Base-by-base conservation (phyloP, 2,329 filamentous ascomycete species). In the Fusarium scirpi region DNA sequence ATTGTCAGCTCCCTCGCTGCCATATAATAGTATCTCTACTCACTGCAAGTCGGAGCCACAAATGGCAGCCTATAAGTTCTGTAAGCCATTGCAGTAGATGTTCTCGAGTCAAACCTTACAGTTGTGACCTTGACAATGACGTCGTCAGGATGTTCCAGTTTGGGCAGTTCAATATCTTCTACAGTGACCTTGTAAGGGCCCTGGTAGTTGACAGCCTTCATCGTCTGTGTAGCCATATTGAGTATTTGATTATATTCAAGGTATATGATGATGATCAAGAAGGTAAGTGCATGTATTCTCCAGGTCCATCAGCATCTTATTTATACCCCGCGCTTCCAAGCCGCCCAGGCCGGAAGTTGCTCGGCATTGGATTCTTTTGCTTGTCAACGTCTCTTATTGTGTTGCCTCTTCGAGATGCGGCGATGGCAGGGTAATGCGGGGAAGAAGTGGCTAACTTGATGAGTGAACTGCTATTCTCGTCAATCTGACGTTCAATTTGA, bases 41-140 rank as follows among this genome's bases (percentile, higher is more conserved):
- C 78, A 80, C 78, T 85, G 83, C 48, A 85, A 73, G 58, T 85
- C 83, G 1, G 84, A 86, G 13, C 86, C 86, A 72, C 86, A 88
- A 49, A 88, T 88, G 5, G 85, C 86, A 45, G 78, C 77, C 78
- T 80, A 20, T 2, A 22, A 18, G 9, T 18, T 22, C 3, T 12
- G 47, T 76, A 25, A 71, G 72, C 25, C 20, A 51, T 11, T 10
- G 10, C 8, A 41, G 7, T 8, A 27, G 13, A 29, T 32, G 12
- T 11, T 8, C 15, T 3, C 2, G 24, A 6, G 18, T 32, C 13
- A 24, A 34, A 54, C 56, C 85, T 82, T 53, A 88, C 85, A 9
- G 88, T 91, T 1, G 89, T 90, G 38, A 91, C 86, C 73, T 89
- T 90, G 77, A 91, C 86, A 63, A 90, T 87, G 34, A 85, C 84